phyloP scores from a whole-genome alignment of 768 basidiomycete genomes.

The Russula dissimulans region DNA sequence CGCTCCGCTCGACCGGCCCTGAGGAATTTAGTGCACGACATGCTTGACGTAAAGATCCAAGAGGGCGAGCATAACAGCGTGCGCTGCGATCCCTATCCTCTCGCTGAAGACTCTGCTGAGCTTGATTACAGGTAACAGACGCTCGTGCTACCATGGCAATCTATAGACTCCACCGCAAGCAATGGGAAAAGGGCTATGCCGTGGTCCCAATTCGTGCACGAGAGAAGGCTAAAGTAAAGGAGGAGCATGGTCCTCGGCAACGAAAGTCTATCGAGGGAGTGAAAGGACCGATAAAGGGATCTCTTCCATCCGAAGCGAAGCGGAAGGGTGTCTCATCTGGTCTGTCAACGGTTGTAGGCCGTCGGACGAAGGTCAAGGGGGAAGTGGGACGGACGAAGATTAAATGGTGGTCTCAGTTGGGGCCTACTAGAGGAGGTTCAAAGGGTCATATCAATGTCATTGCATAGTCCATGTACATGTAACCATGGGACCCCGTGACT shows the following conservation, averaged over 20 bases:
- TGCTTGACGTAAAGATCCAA: slow-evolving; percentile 75
- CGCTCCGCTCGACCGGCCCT: slow-evolving; percentile 66
- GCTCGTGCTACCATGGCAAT: slow-evolving; percentile 94
- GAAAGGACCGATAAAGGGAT: not conserved
- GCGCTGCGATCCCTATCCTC: slow-evolving; percentile 25
- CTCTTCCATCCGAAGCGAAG: not conserved
- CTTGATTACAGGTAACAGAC: slow-evolving; percentile 61
- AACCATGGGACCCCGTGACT: too few relatives aligned
- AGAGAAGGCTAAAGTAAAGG: slow-evolving; percentile 1
- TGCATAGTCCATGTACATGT: not conserved
- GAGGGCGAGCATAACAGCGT: slow-evolving; percentile 87
- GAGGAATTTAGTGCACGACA: slow-evolving; percentile 69
- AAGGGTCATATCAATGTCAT: slow-evolving; percentile 1
- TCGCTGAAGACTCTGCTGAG: not conserved
- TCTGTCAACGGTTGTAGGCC: slow-evolving; percentile 12
- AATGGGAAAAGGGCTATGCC: slow-evolving; percentile 52
- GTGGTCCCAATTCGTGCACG: slow-evolving; percentile 5
- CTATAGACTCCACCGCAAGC: slow-evolving; percentile 70
- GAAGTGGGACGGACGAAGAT: not conserved
- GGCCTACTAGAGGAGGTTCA: not conserved
- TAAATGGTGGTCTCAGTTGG: slow-evolving; percentile 15
- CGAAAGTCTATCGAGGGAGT: not conserved
- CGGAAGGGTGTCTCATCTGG: slow-evolving; percentile 17
- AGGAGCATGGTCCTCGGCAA: not conserved
- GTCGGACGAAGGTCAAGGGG: not conserved